Evolutionary conservation across 495 filamentous ascomycete genomes (phyloP).

Genomic region (Staphylotrichum tortipilum): DNA sequence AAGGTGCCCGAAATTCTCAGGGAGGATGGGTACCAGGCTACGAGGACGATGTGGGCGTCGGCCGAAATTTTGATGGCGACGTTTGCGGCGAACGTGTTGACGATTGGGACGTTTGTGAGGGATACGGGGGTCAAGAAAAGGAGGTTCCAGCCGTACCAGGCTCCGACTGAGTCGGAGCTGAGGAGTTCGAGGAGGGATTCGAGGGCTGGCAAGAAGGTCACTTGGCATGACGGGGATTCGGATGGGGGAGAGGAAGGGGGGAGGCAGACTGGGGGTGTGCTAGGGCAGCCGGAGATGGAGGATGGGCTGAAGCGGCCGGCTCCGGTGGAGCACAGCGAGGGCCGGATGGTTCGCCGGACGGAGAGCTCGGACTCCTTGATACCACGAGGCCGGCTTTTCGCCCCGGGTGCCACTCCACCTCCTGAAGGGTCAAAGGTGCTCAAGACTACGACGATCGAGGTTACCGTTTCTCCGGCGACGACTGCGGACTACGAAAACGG

Average conservation of each 20-base stretch:
- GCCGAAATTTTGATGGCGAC: conserved; percentile 69
- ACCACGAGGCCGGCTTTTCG: conserved; percentile 1
- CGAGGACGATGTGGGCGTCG: conserved; percentile 65
- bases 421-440: conserved; percentile 5
- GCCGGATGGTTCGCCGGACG: not conserved
- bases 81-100: conserved; percentile 64
- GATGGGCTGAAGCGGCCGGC: not conserved
- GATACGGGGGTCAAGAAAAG: conserved; percentile 69
- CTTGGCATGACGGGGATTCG: conserved; percentile 1
- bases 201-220: conserved; percentile 1
- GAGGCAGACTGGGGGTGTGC: not conserved
- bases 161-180: not conserved
- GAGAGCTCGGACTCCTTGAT: conserved; percentile 23
- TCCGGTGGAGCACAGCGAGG: not conserved
- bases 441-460: conserved; percentile 24
- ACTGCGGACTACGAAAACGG: not conserved
- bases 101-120: conserved; percentile 71
- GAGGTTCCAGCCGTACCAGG: conserved; percentile 50
- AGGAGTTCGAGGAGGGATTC: conserved; percentile 2
- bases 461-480: conserved; percentile 12
- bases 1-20: conserved; percentile 62
- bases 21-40: conserved; percentile 56
- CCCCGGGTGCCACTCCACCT: not conserved
- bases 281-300: not conserved
- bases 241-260: not conserved